Conservation (phyloP, 352 stramenopile species). For the Globisporangium sylvaticum region DNA sequence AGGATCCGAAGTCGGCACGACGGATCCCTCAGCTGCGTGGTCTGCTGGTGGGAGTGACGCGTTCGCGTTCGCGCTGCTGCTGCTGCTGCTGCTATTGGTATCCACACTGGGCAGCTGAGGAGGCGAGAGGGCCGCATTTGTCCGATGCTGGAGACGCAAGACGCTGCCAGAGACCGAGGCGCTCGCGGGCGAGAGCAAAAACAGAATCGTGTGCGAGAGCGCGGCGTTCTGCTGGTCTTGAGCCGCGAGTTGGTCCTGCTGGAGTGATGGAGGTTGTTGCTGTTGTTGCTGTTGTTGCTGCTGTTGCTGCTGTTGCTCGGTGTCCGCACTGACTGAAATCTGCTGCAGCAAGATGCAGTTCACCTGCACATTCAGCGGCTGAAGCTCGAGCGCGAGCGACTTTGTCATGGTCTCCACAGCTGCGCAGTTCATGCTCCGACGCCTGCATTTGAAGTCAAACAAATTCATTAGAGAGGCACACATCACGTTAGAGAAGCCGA, state of each 20-base stretch:
- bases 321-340: not conserved
- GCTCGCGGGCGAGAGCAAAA: constrained; percentile 53
- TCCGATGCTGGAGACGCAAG: constrained; percentile 33
- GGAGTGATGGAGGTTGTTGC: not conserved
- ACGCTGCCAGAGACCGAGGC: constrained; percentile 51
- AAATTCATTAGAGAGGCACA: not conserved
- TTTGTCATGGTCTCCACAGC: constrained; percentile 39
- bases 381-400: constrained; percentile 34
- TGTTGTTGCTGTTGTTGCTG: not conserved
- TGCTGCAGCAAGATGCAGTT: constrained; percentile 51
- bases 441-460: not conserved
- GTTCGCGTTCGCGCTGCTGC: not conserved
- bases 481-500: not conserved
- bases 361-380: constrained; percentile 37
- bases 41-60: not conserved
- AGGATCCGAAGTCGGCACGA: not conserved
- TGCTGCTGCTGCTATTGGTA: not conserved
- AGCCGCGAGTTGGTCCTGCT: not conserved
- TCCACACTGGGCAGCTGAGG: not conserved
- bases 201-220: constrained; percentile 56
- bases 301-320: not conserved
- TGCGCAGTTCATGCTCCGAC: constrained; percentile 10
- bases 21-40: not conserved
- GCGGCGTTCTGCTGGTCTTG: constrained; percentile 18
- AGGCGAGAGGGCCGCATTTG: not conserved